Evolutionary conservation across 306 rosid genomes (phyloP), one percentile per base, ranked within the genome.

Genomic region (Prunus dulcis): DNA sequence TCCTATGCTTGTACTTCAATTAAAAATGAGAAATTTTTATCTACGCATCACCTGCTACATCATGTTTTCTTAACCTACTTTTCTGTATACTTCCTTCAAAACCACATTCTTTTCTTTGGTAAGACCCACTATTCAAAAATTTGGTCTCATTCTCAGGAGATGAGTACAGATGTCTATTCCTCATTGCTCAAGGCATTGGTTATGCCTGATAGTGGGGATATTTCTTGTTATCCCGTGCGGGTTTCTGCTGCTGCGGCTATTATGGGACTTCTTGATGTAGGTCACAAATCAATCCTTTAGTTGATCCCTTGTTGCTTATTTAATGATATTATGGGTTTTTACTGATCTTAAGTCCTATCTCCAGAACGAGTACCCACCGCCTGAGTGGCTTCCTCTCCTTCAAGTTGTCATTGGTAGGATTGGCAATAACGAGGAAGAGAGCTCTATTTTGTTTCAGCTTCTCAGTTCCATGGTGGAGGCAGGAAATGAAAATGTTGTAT

Each of bases 161-260:
- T 88, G 87, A 88, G 91, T 84, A 88, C 86, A 5, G 92, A 88
- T 81, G 84, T 91, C 61, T 91, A 87, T 87, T 86, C 93, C 82
- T 85, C 88, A 32, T 85, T 93, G 86, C 88, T 91, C 41, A 89
- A 78, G 82, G 96, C 93, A 56, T 80, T 93, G 81, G 79, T 82
- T 80, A 89, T 91, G 89, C 91, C 88, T 11, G 86, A 93, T 81
- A 82, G 53, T 41, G 82, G 68, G 77, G 87, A 84, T 50, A 86
- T 81, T 60, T 89, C 97, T 82, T 89, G 85, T 84, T 93, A 89
- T 83, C 96, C 97, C 23, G 97, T 91, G 79, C 90, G 97, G 82
- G 88, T 88, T 67, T 91, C 98, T 57, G 96, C 98, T 70, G 98
- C 96, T 55, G 97, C 93, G 78, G 97, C 97, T 74, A 89, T 89